Conservation (phyloP, 2,329 filamentous ascomycete genomes). For the Colletotrichum tropicale region DNA sequence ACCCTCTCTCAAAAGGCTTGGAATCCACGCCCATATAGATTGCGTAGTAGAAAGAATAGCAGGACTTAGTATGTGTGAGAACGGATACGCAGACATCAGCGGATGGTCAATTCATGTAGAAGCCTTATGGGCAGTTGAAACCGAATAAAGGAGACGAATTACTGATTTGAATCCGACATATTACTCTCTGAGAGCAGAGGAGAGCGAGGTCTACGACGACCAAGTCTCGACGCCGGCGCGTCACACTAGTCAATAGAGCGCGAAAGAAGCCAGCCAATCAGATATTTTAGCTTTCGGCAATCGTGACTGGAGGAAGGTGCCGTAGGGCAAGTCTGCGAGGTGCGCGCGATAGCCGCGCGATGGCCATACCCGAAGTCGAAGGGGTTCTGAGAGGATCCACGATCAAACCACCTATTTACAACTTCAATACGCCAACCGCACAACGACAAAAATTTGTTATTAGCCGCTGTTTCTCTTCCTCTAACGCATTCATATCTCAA, state of each 20-base stretch:
- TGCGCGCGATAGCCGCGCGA: neutral
- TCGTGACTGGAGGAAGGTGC: neutral
- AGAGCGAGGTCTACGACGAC: neutral
- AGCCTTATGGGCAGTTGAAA: neutral
- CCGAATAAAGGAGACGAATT: neutral
- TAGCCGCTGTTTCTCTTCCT: neutral
- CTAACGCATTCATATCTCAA: neutral
- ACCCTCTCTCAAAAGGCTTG: neutral
- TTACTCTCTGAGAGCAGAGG: neutral
- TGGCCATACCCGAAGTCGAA: neutral
- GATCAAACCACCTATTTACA: neutral
- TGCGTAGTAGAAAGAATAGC: neutral
- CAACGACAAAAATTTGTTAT: neutral
- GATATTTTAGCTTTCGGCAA: neutral
- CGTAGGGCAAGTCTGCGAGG: neutral
- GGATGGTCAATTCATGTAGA: neutral
- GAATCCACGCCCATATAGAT: neutral
- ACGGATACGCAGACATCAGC: neutral
- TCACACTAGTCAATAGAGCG: neutral
- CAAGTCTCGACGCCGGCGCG: neutral
- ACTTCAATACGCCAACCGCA: neutral
- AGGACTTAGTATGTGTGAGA: neutral
- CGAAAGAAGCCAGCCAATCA: neutral
- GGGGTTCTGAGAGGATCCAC: neutral
- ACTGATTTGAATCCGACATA: accelerated